These are phyloP conservation scores for Glycyrrhiza uralensis DNA, from an alignment of 306 rosid species.

Conservation along the genomic window DNA sequence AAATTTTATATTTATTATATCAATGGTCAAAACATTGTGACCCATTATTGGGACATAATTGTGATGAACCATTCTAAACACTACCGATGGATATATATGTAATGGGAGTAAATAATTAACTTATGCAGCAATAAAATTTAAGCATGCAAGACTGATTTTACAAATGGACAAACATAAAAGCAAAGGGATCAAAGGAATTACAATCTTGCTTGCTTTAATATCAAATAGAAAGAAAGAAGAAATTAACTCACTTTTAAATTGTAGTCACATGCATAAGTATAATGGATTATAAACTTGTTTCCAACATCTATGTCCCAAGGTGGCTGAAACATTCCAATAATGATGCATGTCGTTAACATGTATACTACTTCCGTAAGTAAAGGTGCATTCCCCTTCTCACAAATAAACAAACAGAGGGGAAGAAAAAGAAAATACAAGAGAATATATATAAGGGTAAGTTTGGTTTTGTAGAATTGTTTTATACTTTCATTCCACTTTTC, in stretches of 20 bases:
- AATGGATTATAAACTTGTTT: conserved; percentile 59
- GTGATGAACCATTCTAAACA: too few species aligned
- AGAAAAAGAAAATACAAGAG: neutral
- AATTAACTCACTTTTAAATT: conserved; percentile 49
- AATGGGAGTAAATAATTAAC: neutral
- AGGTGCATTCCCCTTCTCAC: neutral
- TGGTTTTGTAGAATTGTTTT: too few species aligned
- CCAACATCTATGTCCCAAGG: conserved; percentile 71
- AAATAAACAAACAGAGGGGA: neutral
- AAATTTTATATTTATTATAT: too few species aligned
- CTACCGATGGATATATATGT: too few species aligned
- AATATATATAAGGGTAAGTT: too few species aligned
- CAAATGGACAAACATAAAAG: neutral
- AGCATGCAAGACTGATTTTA: neutral
- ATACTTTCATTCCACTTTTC: too few species aligned
- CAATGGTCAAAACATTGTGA: too few species aligned
- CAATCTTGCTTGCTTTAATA: neutral
- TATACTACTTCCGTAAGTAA: neutral
- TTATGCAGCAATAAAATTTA: neutral
- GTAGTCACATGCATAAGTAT: conserved; percentile 77
- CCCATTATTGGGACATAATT: too few species aligned
- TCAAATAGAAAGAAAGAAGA: conserved; percentile 13
- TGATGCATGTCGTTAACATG: conserved; percentile 3
- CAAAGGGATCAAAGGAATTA: neutral
- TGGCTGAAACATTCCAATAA: conserved; percentile 58